Conservation (phyloP, 192 early-diverging fungal species). For the Mortierella alpina region DNA sequence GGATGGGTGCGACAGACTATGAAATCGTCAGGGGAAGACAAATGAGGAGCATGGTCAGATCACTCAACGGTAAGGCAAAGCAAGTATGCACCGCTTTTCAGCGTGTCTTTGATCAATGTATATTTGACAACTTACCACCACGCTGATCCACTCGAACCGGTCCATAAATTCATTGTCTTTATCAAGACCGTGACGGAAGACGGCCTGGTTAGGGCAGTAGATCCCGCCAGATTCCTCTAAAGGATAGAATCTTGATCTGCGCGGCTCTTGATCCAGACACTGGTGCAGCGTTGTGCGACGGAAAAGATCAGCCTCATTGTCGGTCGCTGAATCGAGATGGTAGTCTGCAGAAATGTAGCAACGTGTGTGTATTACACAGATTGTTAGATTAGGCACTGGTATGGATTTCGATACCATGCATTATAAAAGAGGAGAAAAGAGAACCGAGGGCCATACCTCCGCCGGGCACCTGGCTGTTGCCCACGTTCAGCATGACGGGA, state of each 20-base stretch:
- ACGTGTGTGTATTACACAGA: neutral
- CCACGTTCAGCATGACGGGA: slow-evolving; percentile 51
- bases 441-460: slow-evolving; percentile 19
- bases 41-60: neutral
- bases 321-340: slow-evolving; percentile 33
- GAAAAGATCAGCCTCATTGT: slow-evolving; percentile 58
- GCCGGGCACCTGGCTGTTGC: slow-evolving; percentile 28
- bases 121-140: slow-evolving; percentile 39
- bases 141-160: slow-evolving; percentile 55
- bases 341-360: slow-evolving; percentile 23
- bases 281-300: slow-evolving; percentile 56
- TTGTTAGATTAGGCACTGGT: neutral
- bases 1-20: slow-evolving; percentile 40
- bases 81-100: neutral
- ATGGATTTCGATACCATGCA: no score
- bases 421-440: neutral
- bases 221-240: slow-evolving; percentile 46
- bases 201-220: slow-evolving; percentile 57
- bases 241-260: slow-evolving; percentile 52
- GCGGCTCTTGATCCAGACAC: slow-evolving; percentile 54
- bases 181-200: slow-evolving; percentile 49
- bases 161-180: slow-evolving; percentile 52
- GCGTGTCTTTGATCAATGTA: no score
- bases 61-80: neutral
- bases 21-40: neutral